A percentile compares a stretch with the other conserved stretches of the same genome.
Evolutionary conservation across 2,329 filamentous ascomycete genomes (phyloP).

Genomic region (Setomelanomma holmii): DNA sequence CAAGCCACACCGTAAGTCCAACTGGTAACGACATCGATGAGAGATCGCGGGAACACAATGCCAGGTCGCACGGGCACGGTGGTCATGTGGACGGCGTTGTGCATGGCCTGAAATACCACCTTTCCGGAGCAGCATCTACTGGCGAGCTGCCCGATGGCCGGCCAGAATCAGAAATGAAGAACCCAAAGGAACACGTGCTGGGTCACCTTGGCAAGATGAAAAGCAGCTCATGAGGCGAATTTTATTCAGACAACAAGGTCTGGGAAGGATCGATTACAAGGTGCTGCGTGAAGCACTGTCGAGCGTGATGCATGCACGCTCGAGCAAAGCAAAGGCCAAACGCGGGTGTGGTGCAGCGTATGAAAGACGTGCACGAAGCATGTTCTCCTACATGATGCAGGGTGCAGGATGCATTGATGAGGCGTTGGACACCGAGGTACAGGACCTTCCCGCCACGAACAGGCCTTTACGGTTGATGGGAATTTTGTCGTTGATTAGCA

Average conservation of each 20-base stretch:
- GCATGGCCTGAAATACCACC: slow-evolving; percentile 37
- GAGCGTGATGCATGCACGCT: slow-evolving; percentile 5
- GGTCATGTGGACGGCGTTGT: slow-evolving; percentile 28
- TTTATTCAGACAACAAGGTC: too few species aligned
- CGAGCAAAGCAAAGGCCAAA: slow-evolving; percentile 10
- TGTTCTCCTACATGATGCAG: slow-evolving; percentile 29
- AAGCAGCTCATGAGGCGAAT: slow-evolving; percentile 30
- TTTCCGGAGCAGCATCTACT: slow-evolving; percentile 44
- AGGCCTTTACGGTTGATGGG: neutral
- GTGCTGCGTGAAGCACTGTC: neutral
- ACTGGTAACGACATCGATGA: slow-evolving; percentile 7
- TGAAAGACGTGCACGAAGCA: slow-evolving; percentile 30
- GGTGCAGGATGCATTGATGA: slow-evolving; percentile 32
- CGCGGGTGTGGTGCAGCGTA: slow-evolving; percentile 29
- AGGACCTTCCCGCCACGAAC: slow-evolving; percentile 9
- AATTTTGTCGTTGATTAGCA: neutral
- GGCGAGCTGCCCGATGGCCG: slow-evolving; percentile 52
- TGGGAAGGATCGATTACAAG: neutral
- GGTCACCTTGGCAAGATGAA: slow-evolving; percentile 35
- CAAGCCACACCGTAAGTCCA: slow-evolving; percentile 24
- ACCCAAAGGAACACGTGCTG: slow-evolving; percentile 41
- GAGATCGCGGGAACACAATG: slow-evolving; percentile 6
- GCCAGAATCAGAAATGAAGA: slow-evolving; percentile 49
- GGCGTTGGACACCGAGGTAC: slow-evolving; percentile 27
- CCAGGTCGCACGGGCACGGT: slow-evolving; percentile 27